Evolutionary conservation across 345 rosid species (phyloP), one percentile per base, ranked within the genome.

Genomic region (Moricandia moricandioides): DNA sequence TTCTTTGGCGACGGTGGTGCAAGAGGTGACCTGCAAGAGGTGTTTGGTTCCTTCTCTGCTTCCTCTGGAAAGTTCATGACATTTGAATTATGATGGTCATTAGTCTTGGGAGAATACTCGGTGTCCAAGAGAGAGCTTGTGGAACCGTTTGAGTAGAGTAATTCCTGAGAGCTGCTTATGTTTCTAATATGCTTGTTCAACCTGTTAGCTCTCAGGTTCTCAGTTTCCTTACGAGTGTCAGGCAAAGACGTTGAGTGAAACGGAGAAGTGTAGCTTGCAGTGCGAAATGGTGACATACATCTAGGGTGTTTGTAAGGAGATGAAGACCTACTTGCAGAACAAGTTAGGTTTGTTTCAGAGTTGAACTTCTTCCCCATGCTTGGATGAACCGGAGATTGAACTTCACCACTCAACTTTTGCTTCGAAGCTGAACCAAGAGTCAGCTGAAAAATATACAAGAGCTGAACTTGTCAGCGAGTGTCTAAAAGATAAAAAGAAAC

Each of bases 1-100:
- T 84, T 87, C 79, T 86, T 90, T 0, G 91, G 97, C 18, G 83
- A 77, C 10, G 91, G 88, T 62, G 88, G 97, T 11, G 87, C 84
- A 83, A 83, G 83, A 49, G 69, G 80, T 70, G 83, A 59, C 57
- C 43, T 21, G 24, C 24, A 21, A 21, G 24, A 21, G 5, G 65
- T 21, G 6, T 83, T 55, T 17, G 34, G 57, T 73, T 74, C 51
- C 6, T 13, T 12, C 17, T 64, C 69, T 65, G 43, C 76, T 71
- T 62, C 74, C 17, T 73, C 78, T 21, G 68, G 70, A 61, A 33
- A 56, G 30, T 26, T 72, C 78, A 79, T 80, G 67, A 43, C 55
- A 80, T 21, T 21, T 76, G 70, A 73, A 70, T 65, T 81, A 65
- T 60, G 87, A 30, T 8, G 11, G 40, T 37, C 40, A 8, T 4